Evolutionary conservation across 2,329 filamentous ascomycete genomes (phyloP), one percentile per base, ranked within the genome.

Genomic region (Pezicula radicicola): DNA sequence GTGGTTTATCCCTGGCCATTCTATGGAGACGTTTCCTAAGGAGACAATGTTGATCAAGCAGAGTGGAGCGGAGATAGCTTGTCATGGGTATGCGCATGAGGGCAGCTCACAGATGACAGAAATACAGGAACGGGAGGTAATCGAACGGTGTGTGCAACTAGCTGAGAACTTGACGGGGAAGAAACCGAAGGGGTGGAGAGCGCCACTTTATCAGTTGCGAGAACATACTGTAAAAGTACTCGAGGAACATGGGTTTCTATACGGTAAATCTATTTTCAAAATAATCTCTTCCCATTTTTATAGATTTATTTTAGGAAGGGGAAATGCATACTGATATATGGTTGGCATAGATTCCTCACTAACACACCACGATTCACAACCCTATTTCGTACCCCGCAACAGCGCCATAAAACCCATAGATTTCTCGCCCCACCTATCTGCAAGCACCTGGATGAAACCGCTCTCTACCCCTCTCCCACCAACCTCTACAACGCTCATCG

Each of bases 1-100:
- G 25, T 84, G 80, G 80, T 83, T 81, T 59, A 75, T 84, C 10
- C 81, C 81, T 0, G 80, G 80, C 44, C 80, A 84, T 65, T 79
- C 74, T 0, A 71, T 80, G 47, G 80, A 84, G 56, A 80, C 74
- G 9, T 84, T 84, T 55, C 79, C 79, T 0, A 63, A 68, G 2
- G 71, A 81, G 50, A 76, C 77, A 3, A 65, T 68, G 47, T 68
- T 70, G 43, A 78, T 84, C 19, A 65, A 80, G 3, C 70, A 75
- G 4, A 76, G 74, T 30, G 79, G 80, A 6, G 73, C 72, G 5
- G 79, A 83, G 57, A 75, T 83, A 43, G 79, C 44, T 6, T 59
- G 54, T 48, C 61, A 63, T 48, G 62, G 62, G 33, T 64, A 63
- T 56, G 52, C 54, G 3, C 52, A 62, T 39, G 56, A 70, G 52